phyloP scores from a whole-genome alignment of 202 grass and related monocot species.

The Alloteropsis angusta region DNA sequence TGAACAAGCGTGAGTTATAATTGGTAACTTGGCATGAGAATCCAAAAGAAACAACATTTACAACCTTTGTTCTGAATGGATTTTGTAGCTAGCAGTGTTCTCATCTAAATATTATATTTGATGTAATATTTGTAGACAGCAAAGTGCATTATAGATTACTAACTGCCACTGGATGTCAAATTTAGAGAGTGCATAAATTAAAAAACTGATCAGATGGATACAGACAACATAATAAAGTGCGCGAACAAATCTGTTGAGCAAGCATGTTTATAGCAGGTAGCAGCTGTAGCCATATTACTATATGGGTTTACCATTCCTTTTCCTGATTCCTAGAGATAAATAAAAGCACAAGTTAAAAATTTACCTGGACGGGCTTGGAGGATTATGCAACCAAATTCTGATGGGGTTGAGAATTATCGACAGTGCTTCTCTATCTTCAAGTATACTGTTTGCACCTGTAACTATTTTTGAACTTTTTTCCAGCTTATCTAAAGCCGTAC shows the following conservation, averaged over 20 bases:
- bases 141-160: background rate
- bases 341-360: background rate
- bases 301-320: background rate
- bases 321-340: background rate
- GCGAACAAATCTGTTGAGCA: background rate
- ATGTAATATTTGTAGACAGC: background rate
- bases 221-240: background rate
- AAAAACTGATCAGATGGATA: background rate
- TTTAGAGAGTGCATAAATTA: background rate
- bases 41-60: background rate
- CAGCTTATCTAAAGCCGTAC: constrained; percentile 66
- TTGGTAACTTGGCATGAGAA: background rate
- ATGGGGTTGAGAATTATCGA: constrained; percentile 56
- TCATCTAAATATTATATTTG: constrained; percentile 6
- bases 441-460: constrained; percentile 58
- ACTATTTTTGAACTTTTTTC: constrained; percentile 88
- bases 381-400: constrained; percentile 50
- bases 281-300: background rate
- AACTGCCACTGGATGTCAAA: constrained; percentile 6
- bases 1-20: constrained; percentile 3
- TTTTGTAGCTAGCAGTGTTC: background rate
- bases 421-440: constrained; percentile 62
- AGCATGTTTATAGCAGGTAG: background rate
- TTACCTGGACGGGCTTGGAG: constrained; percentile 53
- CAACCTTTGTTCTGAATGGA: background rate